Conservation (phyloP, 352 stramenopile species). For the Pythium brachiatum region DNA sequence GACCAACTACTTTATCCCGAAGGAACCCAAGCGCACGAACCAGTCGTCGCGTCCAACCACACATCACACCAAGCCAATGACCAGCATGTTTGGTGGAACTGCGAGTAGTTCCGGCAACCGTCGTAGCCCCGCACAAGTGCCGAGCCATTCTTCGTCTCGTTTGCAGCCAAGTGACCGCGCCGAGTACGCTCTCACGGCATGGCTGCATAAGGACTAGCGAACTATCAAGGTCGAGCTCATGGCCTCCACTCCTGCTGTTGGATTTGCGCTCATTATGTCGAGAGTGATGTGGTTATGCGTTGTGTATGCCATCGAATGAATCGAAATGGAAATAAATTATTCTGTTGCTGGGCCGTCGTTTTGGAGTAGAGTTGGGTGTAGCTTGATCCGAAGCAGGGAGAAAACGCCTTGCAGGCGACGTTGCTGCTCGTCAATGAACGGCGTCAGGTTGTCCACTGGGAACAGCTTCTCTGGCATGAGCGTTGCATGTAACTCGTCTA, state of each 20-base stretch:
- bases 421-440: slow-evolving; percentile 17
- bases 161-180: slow-evolving; percentile 28
- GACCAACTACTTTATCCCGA: slow-evolving; percentile 71
- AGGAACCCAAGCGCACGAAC: slow-evolving; percentile 34
- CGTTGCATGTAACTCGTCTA: slow-evolving; percentile 9
- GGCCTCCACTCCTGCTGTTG: neutral
- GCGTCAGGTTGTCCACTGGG: neutral
- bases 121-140: slow-evolving; percentile 13
- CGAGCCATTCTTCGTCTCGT: slow-evolving; percentile 4
- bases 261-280: neutral
- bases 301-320: neutral
- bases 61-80: slow-evolving; percentile 32
- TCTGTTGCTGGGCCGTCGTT: slow-evolving; percentile 1
- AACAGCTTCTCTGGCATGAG: slow-evolving; percentile 18
- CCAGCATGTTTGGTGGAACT: slow-evolving; percentile 49
- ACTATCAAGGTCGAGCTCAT: neutral
- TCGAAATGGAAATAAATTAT: slow-evolving; percentile 21
- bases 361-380: slow-evolving; percentile 2
- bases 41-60: slow-evolving; percentile 21
- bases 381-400: neutral
- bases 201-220: slow-evolving; percentile 47
- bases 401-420: neutral
- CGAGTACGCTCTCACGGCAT: slow-evolving; percentile 64
- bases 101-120: neutral
- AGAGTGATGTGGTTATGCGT: neutral